These are phyloP conservation scores for Stachybotrys elegans DNA, from an alignment of 2,329 filamentous ascomycete species.

Conservation along the genomic window DNA sequence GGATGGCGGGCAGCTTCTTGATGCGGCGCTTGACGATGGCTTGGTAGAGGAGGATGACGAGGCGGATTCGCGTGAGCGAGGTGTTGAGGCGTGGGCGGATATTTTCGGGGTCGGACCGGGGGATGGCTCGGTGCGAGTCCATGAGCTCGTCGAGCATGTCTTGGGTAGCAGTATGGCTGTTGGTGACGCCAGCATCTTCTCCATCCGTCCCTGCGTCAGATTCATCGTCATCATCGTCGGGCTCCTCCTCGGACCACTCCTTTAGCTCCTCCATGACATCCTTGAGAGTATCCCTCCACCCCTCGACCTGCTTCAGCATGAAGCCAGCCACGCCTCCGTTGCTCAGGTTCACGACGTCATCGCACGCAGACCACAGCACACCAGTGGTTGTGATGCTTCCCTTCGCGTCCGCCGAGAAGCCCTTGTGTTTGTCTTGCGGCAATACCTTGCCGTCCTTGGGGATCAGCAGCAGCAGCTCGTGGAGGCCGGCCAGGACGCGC, in stretches of 20 bases:
- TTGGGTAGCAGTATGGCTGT: slow-evolving; percentile 36
- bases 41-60: slow-evolving; percentile 63
- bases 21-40: slow-evolving; percentile 66
- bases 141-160: slow-evolving; percentile 65
- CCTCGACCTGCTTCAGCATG: slow-evolving; percentile 64
- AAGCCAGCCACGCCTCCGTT: slow-evolving; percentile 64
- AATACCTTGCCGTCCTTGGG: slow-evolving; percentile 52
- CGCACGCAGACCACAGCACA: slow-evolving; percentile 78
- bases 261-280: slow-evolving; percentile 83
- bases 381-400: slow-evolving; percentile 64
- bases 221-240: slow-evolving; percentile 54
- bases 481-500: slow-evolving; percentile 58
- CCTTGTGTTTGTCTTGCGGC: slow-evolving; percentile 17
- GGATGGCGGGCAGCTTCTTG: slow-evolving; percentile 47
- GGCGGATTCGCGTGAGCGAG: slow-evolving; percentile 59
- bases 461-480: slow-evolving; percentile 55
- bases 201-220: slow-evolving; percentile 44
- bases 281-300: slow-evolving; percentile 69
- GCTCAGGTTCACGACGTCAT: slow-evolving; percentile 61
- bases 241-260: slow-evolving; percentile 76
- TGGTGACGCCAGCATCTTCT: slow-evolving; percentile 23
- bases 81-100: slow-evolving; percentile 62
- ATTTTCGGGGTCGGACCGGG: slow-evolving; percentile 56
- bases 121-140: slow-evolving; percentile 55
- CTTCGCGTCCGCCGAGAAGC: slow-evolving; percentile 34